Base-by-base conservation (phyloP, 1,284 basidiomycete species). In the Chondrostereum purpureum region DNA sequence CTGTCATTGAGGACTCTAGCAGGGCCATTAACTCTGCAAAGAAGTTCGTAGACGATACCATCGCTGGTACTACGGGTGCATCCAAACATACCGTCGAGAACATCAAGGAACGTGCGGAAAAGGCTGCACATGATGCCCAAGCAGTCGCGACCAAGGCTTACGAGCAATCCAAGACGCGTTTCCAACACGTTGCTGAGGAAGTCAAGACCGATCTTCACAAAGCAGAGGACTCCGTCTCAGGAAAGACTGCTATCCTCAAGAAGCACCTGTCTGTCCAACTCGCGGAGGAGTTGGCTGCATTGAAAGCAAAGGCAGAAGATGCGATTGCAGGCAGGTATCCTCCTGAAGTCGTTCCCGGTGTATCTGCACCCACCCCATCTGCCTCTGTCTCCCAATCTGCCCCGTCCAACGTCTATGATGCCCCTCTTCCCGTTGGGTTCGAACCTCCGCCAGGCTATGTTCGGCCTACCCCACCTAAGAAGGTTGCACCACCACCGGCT, bases 381-480 rank as follows among this genome's bases (percentile, higher is more conserved):
- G 53, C 68, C 11, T 53, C 63, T 8, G 52, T 55, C 18, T 61
- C 67, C 46, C 58, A 63, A 16, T 60, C 55, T 18, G 53, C 57
- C 19, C 53, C 57, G 17, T 50, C 58, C 35, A 69, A 75, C 50
- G 64, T 88, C 20, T 94, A 93, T 60, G 66, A 68, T 34, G 75
- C 66, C 12, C 80, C 85, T n/a, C 73, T 96, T 27, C 93, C 92
- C 17, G 66, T 97, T 45, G 93, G 92, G 5, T 89, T 88, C 59
- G 92, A 96, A 62, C 88, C 87, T 13, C 92, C 92, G 37, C 91
- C 90, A 22, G 93, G 93, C 16, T 95, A 80, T 65, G 70, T 72
- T 43, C 75, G 76, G 16, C 80, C 83, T 35, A 50, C 70, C 24
- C 67, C 75, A 21, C 64, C 75, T 36, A 72, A 73, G 53, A 60